Conservation (phyloP, 345 rosid genomes). For the Noccaea bulbosa region DNA sequence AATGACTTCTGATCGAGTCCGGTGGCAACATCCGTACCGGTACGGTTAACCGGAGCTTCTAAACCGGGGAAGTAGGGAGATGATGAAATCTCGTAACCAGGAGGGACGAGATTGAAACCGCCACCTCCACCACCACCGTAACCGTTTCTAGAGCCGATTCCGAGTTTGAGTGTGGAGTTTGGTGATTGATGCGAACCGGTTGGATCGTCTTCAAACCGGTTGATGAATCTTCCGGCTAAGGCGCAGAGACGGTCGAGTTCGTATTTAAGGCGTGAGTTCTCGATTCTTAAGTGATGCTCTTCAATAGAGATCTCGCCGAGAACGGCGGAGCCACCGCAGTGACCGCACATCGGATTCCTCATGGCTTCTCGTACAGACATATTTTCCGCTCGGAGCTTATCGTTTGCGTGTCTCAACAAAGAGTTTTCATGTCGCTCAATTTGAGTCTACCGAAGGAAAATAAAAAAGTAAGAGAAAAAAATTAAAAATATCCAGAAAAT, state of each 20-base stretch:
- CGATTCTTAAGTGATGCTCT: conserved; percentile 85
- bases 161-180: conserved; percentile 78
- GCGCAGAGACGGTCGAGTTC: conserved; percentile 91
- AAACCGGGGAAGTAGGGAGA: conserved; percentile 40
- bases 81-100: conserved; percentile 54
- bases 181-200: conserved; percentile 50
- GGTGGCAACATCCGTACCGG: conserved; percentile 37
- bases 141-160: conserved; percentile 50
- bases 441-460: conserved; percentile 57
- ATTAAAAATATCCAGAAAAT: neutral
- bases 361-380: conserved; percentile 85
- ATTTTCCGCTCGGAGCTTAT: conserved; percentile 88
- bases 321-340: conserved; percentile 92
- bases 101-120: conserved; percentile 30
- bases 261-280: conserved; percentile 81
- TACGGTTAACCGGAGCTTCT: conserved; percentile 44
- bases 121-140: conserved; percentile 1
- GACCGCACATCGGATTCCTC: conserved; percentile 81
- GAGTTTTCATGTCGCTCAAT: conserved; percentile 92
- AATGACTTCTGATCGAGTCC: conserved; percentile 66
- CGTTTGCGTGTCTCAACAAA: conserved; percentile 83
- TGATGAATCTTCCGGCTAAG: conserved; percentile 81
- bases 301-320: conserved; percentile 78
- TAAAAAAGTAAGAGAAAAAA: neutral
- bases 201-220: conserved; percentile 50